These are phyloP conservation scores for Flaveria sonorensis DNA, from an alignment of 129 eudicot genomes.

Conservation along the genomic window DNA sequence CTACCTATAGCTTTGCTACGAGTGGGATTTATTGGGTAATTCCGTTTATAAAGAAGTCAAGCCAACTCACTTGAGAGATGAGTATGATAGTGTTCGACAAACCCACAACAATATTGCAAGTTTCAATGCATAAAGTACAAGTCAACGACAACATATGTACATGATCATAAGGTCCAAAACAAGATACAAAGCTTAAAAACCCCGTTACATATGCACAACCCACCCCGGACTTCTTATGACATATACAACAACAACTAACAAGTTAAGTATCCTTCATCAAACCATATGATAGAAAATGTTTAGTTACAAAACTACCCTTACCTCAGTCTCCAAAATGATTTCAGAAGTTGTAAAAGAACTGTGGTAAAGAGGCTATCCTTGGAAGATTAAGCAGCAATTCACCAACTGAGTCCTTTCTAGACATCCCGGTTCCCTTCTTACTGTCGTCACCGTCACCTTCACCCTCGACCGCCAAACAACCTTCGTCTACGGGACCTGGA, in stretches of 20 bases:
- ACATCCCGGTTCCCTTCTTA: constrained; percentile 49
- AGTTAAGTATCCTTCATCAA: constrained; percentile 24
- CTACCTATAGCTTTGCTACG: no score
- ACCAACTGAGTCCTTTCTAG: constrained; percentile 85
- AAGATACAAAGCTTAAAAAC: neutral
- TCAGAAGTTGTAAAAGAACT: constrained; percentile 60
- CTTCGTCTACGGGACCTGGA: constrained; percentile 22
- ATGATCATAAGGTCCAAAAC: constrained; percentile 25
- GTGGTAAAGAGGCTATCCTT: constrained; percentile 83
- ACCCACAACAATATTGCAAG: neutral
- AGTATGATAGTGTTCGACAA: no score
- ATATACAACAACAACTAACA: constrained; percentile 21
- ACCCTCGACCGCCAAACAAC: neutral
- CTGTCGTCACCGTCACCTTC: constrained; percentile 14
- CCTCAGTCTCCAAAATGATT: constrained; percentile 19
- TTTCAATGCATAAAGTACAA: constrained; percentile 6
- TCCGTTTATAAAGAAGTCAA: no score
- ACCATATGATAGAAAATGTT: constrained; percentile 1
- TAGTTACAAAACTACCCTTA: constrained; percentile 22
- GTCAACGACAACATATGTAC: constrained; percentile 29
- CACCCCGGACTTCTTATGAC: constrained; percentile 27
- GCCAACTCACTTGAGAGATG: no score
- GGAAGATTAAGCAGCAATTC: constrained; percentile 85
- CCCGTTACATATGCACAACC: constrained; percentile 17
- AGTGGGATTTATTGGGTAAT: no score